Evolutionary conservation across 2,329 filamentous ascomycete genomes (phyloP), one percentile per base, ranked within the genome.

Genomic region (Alternaria metachromatica): DNA sequence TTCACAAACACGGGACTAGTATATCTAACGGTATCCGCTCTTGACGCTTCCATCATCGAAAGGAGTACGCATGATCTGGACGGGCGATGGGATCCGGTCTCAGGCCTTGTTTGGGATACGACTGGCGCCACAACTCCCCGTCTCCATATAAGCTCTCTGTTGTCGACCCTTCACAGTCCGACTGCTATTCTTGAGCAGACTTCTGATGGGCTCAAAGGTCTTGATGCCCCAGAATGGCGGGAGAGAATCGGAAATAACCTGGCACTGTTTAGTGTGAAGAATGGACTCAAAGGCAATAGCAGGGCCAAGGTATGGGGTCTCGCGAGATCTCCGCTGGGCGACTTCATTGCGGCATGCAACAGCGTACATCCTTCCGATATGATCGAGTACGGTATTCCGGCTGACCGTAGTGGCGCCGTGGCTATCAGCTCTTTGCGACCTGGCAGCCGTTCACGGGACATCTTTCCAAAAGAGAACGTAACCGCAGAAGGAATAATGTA

Each of bases 361-460:
- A 86, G 84, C 3, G 69, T 86, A 26, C 86, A 89, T 71, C 87
- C 87, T 0, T 85, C 82, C 5, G 84, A 88, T 70, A 84, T 86
- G 78, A 78, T 88, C 13, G 85, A 89, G 63, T 89, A 89, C 70
- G 81, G 82, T 1, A 84, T 84, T 7, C 74, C 80, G 8, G 80
- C 82, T 4, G 81, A 84, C 25, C 82, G 86, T 57, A 75, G 76
- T n/a, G 74, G 78, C 1, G 80, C 72, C 0, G 67, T 87, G 28
- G 68, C 59, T n/a, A 67, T 80, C 11, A 77, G 67, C 55, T 69
- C 66, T 3, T 28, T 77, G 15, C 62, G 55, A 20, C 63, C 63
- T n/a, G 69, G 71, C 53, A 74, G 6, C 37, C 49, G 66, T 51
- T 56, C 63, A 11, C 64, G 66, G 9, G 56, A 72, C 5, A 58